Evolutionary conservation across 2,329 filamentous ascomycete species (phyloP).

Genomic region (Pseudopithomyces chartarum): DNA sequence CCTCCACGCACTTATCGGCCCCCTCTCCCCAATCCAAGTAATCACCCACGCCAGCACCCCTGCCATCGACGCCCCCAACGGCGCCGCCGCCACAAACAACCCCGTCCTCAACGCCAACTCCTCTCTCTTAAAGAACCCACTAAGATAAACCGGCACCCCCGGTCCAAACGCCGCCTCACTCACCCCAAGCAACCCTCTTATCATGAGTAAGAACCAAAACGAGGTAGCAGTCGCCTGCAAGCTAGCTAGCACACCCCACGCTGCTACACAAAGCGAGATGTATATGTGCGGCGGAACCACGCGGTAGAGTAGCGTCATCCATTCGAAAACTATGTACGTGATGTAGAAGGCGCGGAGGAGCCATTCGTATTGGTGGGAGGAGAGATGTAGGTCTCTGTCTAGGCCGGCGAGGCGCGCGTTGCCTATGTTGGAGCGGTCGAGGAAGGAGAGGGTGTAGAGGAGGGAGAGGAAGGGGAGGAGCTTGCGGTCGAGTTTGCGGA

Average conservation of each 20-base stretch:
- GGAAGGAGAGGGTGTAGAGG: constrained; percentile 82
- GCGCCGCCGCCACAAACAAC: constrained; percentile 79
- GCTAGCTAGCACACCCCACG: constrained; percentile 80
- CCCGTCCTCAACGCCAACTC: constrained; percentile 87
- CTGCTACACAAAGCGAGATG: constrained; percentile 67
- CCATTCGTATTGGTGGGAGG: constrained; percentile 64
- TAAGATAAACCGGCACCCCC: constrained; percentile 68
- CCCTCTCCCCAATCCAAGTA: constrained; percentile 66
- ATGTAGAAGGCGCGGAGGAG: constrained; percentile 67
- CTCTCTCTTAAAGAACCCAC: constrained; percentile 65
- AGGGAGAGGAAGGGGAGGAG: constrained; percentile 81
- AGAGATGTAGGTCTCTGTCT: constrained; percentile 58
- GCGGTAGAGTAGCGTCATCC: constrained; percentile 68
- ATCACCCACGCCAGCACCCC: constrained; percentile 81
- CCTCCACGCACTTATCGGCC: constrained; percentile 82
- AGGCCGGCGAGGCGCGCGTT: constrained; percentile 68
- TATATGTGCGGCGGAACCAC: constrained; percentile 66
- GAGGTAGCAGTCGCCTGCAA: constrained; percentile 61
- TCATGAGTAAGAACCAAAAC: constrained; percentile 62
- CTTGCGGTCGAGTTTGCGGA: constrained; percentile 75
- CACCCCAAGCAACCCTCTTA: constrained; percentile 63
- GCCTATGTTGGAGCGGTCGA: constrained; percentile 78
- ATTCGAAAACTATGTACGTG: constrained; percentile 67
- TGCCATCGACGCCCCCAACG: constrained; percentile 69
- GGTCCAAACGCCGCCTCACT: constrained; percentile 67